Base-by-base conservation (phyloP, 805 yeast genomes). In the Pichia gijzeniarum region DNA sequence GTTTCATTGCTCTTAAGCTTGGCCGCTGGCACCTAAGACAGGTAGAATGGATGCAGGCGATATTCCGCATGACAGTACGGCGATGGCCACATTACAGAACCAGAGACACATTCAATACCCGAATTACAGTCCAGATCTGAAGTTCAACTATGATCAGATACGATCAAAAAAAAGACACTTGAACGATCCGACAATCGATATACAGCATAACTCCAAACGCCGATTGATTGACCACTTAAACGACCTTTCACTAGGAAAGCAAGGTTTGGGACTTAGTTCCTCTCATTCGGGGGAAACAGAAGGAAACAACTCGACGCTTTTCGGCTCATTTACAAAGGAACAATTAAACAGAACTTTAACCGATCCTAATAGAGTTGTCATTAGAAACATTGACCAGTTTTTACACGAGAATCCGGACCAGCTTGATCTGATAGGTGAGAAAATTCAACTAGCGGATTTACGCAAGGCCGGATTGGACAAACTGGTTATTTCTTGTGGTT, bases 341-440 rank as follows among this genome's bases (percentile, higher is more conserved):
- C 44, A 45, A 16, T n/a, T 45, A 13, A 38, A 45, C n/a, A 35
- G 21, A 17, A 38, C 48, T n/a, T 19, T 45, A 5, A 35, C 18
- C 8, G 41, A 45, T 27, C 48, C 56, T 1, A 43, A 52, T 31
- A 50, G 25, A 18, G 45, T 55, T 8, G 40, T 49, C 8, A 55
- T 55, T 5, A 45, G 32, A 12, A 51, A 54, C 28, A 55, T 55
- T n/a, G 59, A 55, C 35, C 52, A 53, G 20, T 55, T 53, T 30
- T 41, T 55, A 5, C 39, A 48, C 13, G 59, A 55, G 6, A 54
- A 54, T 36, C 51, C 52, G 1, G 57, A 53, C 33, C 48, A 48
- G n/a, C 28, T 45, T 20, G 53, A 48, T 16, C 6, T 45, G 9
- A 44, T 53, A 5, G 51, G 47, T 4, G 47, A 48, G 14, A 48